These are phyloP conservation scores for Chenopodium quinoa DNA, from an alignment of 148 eudicot species.

Conservation along the genomic window DNA sequence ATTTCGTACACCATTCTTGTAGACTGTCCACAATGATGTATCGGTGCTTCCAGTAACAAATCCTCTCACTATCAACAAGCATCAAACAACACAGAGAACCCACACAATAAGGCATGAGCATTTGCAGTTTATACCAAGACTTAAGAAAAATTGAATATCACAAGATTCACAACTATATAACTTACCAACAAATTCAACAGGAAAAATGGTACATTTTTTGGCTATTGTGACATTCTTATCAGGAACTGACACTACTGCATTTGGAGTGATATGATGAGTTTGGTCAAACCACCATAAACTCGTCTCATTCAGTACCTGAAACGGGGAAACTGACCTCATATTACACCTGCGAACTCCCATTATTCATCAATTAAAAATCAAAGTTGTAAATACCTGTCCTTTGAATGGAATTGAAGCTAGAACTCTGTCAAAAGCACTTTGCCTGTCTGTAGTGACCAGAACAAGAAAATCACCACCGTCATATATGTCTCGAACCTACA, in stretches of 20 bases:
- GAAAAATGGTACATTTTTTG: conserved; percentile 90
- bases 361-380: not conserved
- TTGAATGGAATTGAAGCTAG: conserved; percentile 94
- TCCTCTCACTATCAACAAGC: conserved; percentile 68
- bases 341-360: not conserved
- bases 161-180: too few species aligned
- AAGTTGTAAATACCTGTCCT: conserved; percentile 63
- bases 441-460: conserved; percentile 92
- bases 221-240: conserved; percentile 94
- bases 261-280: conserved; percentile 78
- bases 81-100: not conserved
- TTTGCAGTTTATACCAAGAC: not conserved
- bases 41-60: conserved; percentile 97
- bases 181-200: conserved; percentile 98
- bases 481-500: conserved; percentile 90
- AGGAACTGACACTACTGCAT: conserved; percentile 75
- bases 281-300: conserved; percentile 96
- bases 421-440: conserved; percentile 91
- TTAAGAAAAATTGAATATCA: not conserved
- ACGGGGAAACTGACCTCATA: not conserved
- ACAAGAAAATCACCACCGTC: conserved; percentile 88
- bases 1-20: conserved; percentile 78
- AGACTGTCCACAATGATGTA: conserved; percentile 97
- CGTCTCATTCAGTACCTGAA: conserved; percentile 88
- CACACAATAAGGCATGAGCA: not conserved